Percentiles rank a stretch among this genome's conserved stretches.
Evolutionary conservation across 2,329 filamentous ascomycete species (phyloP).

Genomic region (Chrysoporthe puriensis): DNA sequence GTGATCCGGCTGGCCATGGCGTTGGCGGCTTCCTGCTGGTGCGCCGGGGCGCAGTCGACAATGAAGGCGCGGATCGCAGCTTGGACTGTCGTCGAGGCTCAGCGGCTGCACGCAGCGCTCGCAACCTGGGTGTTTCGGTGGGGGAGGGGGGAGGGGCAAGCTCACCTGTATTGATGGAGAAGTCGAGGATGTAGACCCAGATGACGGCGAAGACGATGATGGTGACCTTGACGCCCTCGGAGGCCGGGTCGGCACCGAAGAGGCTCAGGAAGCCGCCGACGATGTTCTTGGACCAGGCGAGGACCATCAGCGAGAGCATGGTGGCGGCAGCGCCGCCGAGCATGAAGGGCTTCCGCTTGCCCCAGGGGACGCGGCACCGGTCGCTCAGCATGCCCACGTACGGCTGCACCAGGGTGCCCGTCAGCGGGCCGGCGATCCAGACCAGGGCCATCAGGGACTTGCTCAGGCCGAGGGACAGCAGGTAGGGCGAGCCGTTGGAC

Average conservation of each 20-base stretch:
- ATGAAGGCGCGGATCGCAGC: conserved; percentile 91
- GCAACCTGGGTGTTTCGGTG: too few relatives aligned
- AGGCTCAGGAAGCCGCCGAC: conserved; percentile 69
- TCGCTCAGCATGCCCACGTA: conserved; percentile 84
- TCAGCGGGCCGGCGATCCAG: conserved; percentile 82
- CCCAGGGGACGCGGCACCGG: conserved; percentile 74
- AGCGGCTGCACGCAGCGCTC: neutral
- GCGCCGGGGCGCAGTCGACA: conserved; percentile 86
- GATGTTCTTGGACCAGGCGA: conserved; percentile 76
- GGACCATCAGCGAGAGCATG: conserved; percentile 66
- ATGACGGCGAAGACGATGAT: conserved; percentile 81
- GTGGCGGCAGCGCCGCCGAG: conserved; percentile 70
- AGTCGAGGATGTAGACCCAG: conserved; percentile 89
- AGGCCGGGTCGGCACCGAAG: conserved; percentile 72
- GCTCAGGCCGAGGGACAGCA: conserved; percentile 79
- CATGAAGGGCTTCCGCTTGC: conserved; percentile 83
- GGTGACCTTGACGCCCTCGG: conserved; percentile 63
- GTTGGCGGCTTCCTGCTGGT: conserved; percentile 93
- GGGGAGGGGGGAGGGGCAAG: conserved; percentile 25
- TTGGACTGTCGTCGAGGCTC: conserved; percentile 64
- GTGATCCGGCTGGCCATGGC: conserved; percentile 89
- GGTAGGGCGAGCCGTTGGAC: conserved; percentile 86
- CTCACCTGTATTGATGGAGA: conserved; percentile 88
- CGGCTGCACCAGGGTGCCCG: conserved; percentile 78
- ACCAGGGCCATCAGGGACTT: conserved; percentile 82